Conservation (phyloP, 2,329 filamentous ascomycete species). For the Aciculosporium take region DNA sequence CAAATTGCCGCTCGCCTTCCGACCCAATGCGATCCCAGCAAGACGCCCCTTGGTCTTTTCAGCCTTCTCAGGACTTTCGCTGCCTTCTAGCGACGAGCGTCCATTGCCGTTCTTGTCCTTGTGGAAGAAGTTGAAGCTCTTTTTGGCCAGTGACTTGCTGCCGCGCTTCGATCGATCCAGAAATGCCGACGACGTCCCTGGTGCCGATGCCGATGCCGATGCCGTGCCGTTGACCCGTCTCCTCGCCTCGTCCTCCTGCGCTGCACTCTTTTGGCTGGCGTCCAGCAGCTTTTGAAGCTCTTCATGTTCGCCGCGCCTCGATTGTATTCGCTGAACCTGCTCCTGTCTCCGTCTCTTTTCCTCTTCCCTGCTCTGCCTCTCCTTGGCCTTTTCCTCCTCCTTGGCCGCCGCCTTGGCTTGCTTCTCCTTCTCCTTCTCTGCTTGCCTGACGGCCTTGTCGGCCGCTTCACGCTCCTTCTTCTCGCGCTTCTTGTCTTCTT, state of each 20-base stretch:
- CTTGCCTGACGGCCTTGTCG: slow-evolving; percentile 43
- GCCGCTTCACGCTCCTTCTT: slow-evolving; percentile 51
- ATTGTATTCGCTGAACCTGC: slow-evolving; percentile 37
- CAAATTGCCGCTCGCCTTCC: slow-evolving; percentile 52
- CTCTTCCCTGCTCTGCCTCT: slow-evolving; percentile 14
- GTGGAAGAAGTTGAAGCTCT: slow-evolving; percentile 54
- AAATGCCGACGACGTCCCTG: slow-evolving; percentile 29
- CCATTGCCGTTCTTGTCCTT: slow-evolving; percentile 30
- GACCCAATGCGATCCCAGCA: slow-evolving; percentile 48
- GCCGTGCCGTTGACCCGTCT: slow-evolving; percentile 22
- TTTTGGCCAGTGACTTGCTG: slow-evolving; percentile 67
- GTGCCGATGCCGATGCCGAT: too few relatives aligned
- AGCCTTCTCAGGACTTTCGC: slow-evolving; percentile 28
- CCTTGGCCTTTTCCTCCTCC: slow-evolving; percentile 14
- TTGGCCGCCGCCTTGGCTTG: slow-evolving; percentile 25
- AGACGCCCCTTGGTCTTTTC: slow-evolving; percentile 50
- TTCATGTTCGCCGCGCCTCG: slow-evolving; percentile 41
- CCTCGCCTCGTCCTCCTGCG: slow-evolving; percentile 32
- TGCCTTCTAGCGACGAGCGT: slow-evolving; percentile 12
- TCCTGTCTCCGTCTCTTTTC: slow-evolving; percentile 32
- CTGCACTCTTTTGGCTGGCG: slow-evolving; percentile 48
- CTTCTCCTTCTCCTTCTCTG: slow-evolving; percentile 21
- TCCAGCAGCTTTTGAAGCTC: slow-evolving; percentile 51
- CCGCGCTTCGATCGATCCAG: slow-evolving; percentile 55
- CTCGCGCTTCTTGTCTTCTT: slow-evolving; percentile 49